phyloP scores from a whole-genome alignment of 75 land plant species.

The Adiantum capillusveneris region DNA sequence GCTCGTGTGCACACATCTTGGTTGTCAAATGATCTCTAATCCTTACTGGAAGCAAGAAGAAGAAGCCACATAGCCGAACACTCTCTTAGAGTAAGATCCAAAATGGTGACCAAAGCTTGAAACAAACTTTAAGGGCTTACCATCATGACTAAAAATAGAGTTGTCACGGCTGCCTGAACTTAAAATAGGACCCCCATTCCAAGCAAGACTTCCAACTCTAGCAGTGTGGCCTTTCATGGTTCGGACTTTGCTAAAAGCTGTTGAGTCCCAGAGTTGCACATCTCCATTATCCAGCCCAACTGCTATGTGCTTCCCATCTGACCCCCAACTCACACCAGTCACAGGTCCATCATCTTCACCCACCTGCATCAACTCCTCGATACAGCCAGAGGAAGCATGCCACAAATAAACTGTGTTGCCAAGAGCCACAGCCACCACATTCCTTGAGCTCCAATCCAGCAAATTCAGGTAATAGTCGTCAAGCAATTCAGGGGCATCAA shows the following conservation, averaged over 20 bases:
- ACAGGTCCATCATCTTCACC: constrained; percentile 74
- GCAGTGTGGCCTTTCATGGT: constrained; percentile 52
- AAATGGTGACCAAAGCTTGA: background rate
- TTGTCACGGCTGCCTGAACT: constrained; percentile 72
- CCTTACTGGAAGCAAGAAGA: constrained; percentile 40
- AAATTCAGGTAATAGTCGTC: constrained; percentile 90
- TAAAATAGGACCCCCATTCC: constrained; percentile 60
- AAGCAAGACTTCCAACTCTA: constrained; percentile 72
- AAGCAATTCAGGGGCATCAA: constrained; percentile 86
- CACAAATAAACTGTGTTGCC: constrained; percentile 67
- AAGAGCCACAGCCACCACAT: constrained; percentile 69
- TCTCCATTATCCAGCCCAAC: constrained; percentile 64
- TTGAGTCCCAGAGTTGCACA: constrained; percentile 80
- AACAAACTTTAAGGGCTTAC: constrained; percentile 4
- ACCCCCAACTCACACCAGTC: constrained; percentile 84
- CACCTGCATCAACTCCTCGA: constrained; percentile 57
- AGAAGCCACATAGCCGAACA: too few species aligned
- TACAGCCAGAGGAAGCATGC: constrained; percentile 58
- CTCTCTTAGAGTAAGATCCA: too few species aligned
- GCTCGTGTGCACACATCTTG: constrained; percentile 46
- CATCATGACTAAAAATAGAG: constrained; percentile 67
- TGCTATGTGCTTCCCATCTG: constrained; percentile 70
- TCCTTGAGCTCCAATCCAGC: constrained; percentile 78
- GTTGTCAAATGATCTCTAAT: constrained; percentile 42
- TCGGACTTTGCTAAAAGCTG: constrained; percentile 44